phyloP scores from a whole-genome alignment of 225 moss, liverwort and hornwort species.

The Straminergon stramineum region DNA sequence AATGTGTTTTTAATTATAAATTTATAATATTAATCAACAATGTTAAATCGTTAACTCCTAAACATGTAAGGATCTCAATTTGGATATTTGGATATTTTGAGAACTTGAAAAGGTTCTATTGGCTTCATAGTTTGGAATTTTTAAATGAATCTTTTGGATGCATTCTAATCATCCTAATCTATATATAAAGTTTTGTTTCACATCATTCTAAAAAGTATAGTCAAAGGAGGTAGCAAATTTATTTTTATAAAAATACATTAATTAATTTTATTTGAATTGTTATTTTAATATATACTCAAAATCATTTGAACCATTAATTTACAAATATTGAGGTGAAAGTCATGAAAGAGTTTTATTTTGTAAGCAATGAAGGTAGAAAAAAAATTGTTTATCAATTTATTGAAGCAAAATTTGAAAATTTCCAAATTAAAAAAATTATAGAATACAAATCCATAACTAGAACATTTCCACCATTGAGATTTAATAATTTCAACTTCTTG shows the following conservation, averaged over 20 bases:
- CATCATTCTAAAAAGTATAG: accelerated
- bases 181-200: not conserved
- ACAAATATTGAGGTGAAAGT: not conserved
- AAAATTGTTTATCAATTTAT: not conserved
- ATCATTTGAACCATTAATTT: not conserved
- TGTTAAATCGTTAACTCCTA: not conserved
- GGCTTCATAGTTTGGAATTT: not conserved
- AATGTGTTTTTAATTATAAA: not conserved
- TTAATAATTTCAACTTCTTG: not conserved
- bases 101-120: not conserved
- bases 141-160: not conserved
- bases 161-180: not conserved
- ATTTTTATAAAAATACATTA: not conserved
- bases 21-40: no score
- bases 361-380: not conserved
- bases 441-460: accelerated
- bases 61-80: not conserved
- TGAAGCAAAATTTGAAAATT: not conserved
- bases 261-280: no score
- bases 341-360: not conserved
- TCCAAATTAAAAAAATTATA: not conserved
- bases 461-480: not conserved
- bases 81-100: accelerated
- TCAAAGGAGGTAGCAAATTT: not conserved
- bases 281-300: not conserved